These are phyloP conservation scores for Acanthamoeba triangularis DNA, from an alignment of 208 protist species.

Conservation along the genomic window DNA sequence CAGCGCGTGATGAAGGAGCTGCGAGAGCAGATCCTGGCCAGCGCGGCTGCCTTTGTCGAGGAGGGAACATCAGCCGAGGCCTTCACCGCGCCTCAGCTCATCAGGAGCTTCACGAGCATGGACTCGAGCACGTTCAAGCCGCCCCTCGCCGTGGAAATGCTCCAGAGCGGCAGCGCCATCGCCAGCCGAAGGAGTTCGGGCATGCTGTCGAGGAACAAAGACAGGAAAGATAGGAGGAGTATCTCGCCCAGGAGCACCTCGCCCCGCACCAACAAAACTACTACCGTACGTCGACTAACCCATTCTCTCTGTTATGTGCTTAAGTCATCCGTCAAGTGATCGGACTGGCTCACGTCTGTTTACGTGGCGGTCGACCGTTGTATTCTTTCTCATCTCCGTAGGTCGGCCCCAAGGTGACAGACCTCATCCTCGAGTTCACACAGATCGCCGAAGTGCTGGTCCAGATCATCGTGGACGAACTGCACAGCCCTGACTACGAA, in stretches of 20 bases:
- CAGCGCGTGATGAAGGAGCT: constrained; percentile 6
- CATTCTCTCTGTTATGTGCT: too few relatives aligned
- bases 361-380: too few relatives aligned
- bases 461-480: neutral
- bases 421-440: neutral
- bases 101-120: neutral
- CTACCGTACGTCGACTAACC: too few relatives aligned
- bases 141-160: neutral
- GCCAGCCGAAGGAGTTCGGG: neutral
- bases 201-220: neutral
- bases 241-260: neutral
- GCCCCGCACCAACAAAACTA: too few relatives aligned
- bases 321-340: too few relatives aligned
- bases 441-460: neutral
- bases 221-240: neutral
- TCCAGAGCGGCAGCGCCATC: neutral
- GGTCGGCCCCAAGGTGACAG: neutral
- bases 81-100: neutral
- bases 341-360: too few relatives aligned
- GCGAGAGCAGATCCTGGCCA: neutral
- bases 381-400: too few relatives aligned
- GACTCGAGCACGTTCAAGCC: neutral
- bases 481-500: neutral
- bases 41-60: neutral
- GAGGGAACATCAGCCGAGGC: neutral